Evolutionary conservation across 768 basidiomycete species (phyloP).

Genomic region (Naganishia friedmannii): DNA sequence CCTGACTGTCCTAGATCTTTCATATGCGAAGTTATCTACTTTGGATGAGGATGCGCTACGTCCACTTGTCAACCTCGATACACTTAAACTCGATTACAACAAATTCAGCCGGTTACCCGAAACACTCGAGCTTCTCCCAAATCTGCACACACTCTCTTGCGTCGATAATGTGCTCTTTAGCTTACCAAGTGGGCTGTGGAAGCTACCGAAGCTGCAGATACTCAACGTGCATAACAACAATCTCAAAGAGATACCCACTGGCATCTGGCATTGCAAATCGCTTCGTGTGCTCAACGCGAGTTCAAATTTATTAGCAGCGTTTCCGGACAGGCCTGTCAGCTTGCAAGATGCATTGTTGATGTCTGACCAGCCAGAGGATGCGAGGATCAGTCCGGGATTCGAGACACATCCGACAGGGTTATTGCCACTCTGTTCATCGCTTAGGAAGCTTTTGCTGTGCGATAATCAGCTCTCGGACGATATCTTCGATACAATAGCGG

Average conservation of each 20-base stretch:
- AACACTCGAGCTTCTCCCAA: constrained; percentile 69
- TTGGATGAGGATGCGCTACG: constrained; percentile 69
- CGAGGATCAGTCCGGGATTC: neutral
- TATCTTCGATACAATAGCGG: constrained; percentile 67
- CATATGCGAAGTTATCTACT: constrained; percentile 79
- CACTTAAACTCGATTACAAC: constrained; percentile 79
- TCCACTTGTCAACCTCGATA: constrained; percentile 68
- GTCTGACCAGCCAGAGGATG: neutral
- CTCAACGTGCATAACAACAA: constrained; percentile 92
- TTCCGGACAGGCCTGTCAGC: constrained; percentile 64
- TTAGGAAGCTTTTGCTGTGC: constrained; percentile 77
- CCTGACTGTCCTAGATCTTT: constrained; percentile 77
- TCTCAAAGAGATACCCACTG: constrained; percentile 67
- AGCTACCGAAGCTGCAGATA: constrained; percentile 66
- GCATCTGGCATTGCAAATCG: constrained; percentile 78
- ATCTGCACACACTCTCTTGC: constrained; percentile 72
- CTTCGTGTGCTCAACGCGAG: constrained; percentile 76
- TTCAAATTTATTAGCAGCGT: constrained; percentile 74
- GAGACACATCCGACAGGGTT: neutral
- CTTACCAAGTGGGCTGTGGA: constrained; percentile 73
- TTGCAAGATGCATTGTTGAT: constrained; percentile 31
- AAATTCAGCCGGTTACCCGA: constrained; percentile 78
- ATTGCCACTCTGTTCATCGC: constrained; percentile 66
- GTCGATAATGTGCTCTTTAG: constrained; percentile 83
- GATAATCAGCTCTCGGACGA: constrained; percentile 86